phyloP scores from a whole-genome alignment of 768 basidiomycete species.

The Amyloporia xantha region DNA sequence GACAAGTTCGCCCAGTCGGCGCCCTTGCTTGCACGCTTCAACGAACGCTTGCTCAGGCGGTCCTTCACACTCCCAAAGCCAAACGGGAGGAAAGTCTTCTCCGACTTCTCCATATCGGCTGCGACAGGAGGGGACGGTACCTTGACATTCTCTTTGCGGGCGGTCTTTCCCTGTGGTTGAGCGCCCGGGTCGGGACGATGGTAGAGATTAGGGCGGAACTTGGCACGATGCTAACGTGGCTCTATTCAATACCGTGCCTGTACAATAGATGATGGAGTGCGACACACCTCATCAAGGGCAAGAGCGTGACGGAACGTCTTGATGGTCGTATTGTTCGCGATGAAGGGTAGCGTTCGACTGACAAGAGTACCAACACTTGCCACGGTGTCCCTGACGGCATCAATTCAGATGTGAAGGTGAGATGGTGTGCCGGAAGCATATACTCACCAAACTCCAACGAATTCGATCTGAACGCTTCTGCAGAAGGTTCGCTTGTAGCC shows the following conservation, averaged over 20 bases:
- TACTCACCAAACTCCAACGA: conserved; percentile 68
- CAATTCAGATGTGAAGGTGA: neutral
- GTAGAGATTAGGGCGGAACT: conserved; percentile 57
- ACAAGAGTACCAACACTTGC: conserved; percentile 65
- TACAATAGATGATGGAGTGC: neutral
- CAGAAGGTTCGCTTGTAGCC: conserved; percentile 75
- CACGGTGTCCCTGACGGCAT: conserved; percentile 66
- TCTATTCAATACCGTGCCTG: neutral
- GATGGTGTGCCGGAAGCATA: no score
- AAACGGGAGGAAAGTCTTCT: neutral
- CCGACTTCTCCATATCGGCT: neutral
- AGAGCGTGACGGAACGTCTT: conserved; percentile 73
- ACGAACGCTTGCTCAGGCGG: neutral
- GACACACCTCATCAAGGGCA: conserved; percentile 64
- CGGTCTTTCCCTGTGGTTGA: neutral
- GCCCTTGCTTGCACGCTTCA: neutral
- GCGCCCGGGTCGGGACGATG: conserved; percentile 35
- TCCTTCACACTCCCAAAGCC: neutral
- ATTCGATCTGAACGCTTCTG: conserved; percentile 61
- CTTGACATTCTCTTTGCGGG: neutral
- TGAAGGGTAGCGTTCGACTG: conserved; percentile 59
- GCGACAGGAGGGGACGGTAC: neutral
- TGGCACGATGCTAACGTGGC: conserved; percentile 48
- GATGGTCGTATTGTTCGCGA: conserved; percentile 53
- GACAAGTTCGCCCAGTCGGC: neutral